Conservation (phyloP, 2,329 filamentous ascomycete species). For the Fusarium armeniacum region DNA sequence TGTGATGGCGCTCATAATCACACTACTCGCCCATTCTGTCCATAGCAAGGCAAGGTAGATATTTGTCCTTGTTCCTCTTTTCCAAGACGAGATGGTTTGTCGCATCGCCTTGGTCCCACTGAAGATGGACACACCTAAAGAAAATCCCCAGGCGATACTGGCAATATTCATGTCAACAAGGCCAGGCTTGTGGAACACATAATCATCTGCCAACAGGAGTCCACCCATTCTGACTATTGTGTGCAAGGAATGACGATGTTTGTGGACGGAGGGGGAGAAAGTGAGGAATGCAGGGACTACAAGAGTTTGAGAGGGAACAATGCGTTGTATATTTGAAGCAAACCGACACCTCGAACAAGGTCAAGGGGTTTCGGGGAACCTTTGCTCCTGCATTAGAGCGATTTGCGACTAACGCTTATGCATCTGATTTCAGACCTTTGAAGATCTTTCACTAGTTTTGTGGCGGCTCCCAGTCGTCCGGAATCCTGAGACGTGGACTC, state of each 20-base stretch:
- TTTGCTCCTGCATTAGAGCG: constrained; percentile 9
- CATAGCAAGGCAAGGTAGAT: constrained; percentile 47
- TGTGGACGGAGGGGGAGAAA: background rate
- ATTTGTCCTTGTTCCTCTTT: constrained; percentile 44
- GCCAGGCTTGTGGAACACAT: constrained; percentile 38
- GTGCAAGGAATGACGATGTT: constrained; percentile 18
- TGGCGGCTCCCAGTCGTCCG: constrained; percentile 10
- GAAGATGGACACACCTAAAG: constrained; percentile 49
- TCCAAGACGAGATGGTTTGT: constrained; percentile 49
- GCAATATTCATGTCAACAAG: constrained; percentile 50
- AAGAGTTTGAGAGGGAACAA: background rate
- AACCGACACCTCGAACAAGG: constrained; percentile 8
- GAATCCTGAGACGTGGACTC: background rate
- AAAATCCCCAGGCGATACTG: constrained; percentile 50
- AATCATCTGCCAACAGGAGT: constrained; percentile 43
- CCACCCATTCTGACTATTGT: constrained; percentile 37
- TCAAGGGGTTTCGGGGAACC: constrained; percentile 18
- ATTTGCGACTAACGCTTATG: constrained; percentile 9
- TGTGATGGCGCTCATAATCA: constrained; percentile 48
- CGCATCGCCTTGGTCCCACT: constrained; percentile 43
- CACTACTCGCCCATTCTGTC: constrained; percentile 46
- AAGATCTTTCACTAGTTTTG: constrained; percentile 18
- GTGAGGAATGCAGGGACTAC: constrained; percentile 10
- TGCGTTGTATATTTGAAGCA: constrained; percentile 34
- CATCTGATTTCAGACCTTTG: constrained; percentile 20